Percentiles rank a stretch among this genome's conserved stretches.
phyloP scores from a whole-genome alignment of 1,284 basidiomycete species.

The Meira nashicola region DNA sequence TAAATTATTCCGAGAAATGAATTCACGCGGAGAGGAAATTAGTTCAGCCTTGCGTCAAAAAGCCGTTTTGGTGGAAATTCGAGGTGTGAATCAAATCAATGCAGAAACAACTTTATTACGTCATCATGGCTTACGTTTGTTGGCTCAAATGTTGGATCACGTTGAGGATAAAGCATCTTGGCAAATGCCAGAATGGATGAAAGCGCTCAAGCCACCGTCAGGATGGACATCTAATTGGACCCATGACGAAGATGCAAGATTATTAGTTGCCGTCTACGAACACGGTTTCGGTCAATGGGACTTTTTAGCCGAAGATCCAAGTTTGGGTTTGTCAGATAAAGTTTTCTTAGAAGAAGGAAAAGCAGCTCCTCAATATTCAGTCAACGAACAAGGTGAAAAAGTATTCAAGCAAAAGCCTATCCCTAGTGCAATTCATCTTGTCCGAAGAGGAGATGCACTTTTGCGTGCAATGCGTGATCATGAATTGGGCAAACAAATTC shows the following conservation, averaged over 20 bases:
- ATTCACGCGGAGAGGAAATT: slow-evolving; percentile 69
- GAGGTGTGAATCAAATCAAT: slow-evolving; percentile 87
- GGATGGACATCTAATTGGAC: slow-evolving; percentile 96
- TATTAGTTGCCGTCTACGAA: slow-evolving; percentile 85
- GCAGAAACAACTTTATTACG: slow-evolving; percentile 92
- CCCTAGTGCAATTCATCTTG: slow-evolving; percentile 69
- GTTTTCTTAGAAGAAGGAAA: slow-evolving; percentile 92
- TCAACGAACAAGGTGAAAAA: slow-evolving; percentile 57
- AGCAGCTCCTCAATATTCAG: slow-evolving; percentile 29
- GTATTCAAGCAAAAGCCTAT: slow-evolving; percentile 40
- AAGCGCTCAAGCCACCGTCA: slow-evolving; percentile 73
- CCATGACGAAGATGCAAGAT: slow-evolving; percentile 84
- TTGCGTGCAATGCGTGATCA: slow-evolving; percentile 58
- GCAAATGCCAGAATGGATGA: slow-evolving; percentile 79
- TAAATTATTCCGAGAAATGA: slow-evolving; percentile 54
- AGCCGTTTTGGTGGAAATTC: slow-evolving; percentile 85
- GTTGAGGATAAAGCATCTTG: slow-evolving; percentile 66
- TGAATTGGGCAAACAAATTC: slow-evolving; percentile 14
- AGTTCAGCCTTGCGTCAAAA: slow-evolving; percentile 68
- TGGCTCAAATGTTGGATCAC: slow-evolving; percentile 63
- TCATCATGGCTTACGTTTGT: slow-evolving; percentile 79
- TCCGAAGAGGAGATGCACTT: slow-evolving; percentile 91
- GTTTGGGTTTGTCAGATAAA: slow-evolving; percentile 78
- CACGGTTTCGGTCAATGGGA: slow-evolving; percentile 99
- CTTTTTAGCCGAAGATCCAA: slow-evolving; percentile 79